Percentiles rank a stretch among this genome's conserved stretches.
phyloP scores from a whole-genome alignment of 257 asterid species.

The Primulina huaijiensis region DNA sequence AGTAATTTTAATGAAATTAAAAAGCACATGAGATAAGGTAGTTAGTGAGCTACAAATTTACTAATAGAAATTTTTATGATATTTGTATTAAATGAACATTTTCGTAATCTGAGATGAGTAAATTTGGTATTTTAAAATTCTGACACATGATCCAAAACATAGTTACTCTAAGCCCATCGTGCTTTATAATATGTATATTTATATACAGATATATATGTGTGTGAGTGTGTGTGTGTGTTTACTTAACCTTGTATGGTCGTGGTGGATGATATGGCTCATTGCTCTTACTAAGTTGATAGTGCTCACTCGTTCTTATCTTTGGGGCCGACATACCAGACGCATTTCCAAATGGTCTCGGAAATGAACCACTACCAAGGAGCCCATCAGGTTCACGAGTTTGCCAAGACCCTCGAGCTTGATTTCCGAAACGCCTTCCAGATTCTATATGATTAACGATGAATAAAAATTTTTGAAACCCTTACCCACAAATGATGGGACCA shows the following conservation, averaged over 20 bases:
- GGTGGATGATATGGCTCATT: constrained; percentile 96
- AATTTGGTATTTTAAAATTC: no score
- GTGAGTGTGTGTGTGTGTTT: background rate
- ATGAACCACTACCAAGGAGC: constrained; percentile 97
- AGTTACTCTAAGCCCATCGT: no score
- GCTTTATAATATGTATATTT: no score
- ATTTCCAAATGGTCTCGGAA: constrained; percentile 74
- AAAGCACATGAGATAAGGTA: background rate
- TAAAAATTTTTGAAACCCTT: background rate
- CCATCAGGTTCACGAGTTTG: constrained; percentile 93
- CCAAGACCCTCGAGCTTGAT: constrained; percentile 69
- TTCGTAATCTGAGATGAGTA: background rate
- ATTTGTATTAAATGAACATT: no score
- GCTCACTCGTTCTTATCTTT: constrained; percentile 57
- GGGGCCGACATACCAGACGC: constrained; percentile 57
- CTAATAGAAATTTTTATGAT: background rate
- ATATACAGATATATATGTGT: no score
- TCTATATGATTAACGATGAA: constrained; percentile 38
- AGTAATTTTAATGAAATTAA: background rate
- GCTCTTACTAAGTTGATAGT: constrained; percentile 61
- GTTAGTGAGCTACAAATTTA: background rate
- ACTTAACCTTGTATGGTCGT: constrained; percentile 86
- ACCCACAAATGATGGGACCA: constrained; percentile 10
- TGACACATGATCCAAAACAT: background rate
- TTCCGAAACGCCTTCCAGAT: constrained; percentile 61